phyloP scores from a whole-genome alignment of 75 land plant genomes.

The Picea sitchensis region DNA sequence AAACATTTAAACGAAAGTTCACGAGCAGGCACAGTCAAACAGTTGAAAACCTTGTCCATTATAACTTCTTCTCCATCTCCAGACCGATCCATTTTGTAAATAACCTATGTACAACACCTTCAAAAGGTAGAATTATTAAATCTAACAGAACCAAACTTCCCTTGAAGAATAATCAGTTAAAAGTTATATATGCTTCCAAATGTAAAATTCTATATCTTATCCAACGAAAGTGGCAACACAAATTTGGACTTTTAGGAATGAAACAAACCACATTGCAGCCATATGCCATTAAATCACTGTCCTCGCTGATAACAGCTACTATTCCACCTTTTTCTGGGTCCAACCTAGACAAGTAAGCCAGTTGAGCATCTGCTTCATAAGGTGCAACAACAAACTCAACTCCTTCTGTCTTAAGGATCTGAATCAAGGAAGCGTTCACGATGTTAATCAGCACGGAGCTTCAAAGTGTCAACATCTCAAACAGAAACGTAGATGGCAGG shows the following conservation, averaged over 20 bases:
- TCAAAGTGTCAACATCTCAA: not conserved
- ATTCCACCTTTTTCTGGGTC: slow-evolving; percentile 60
- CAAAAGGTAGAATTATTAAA: slow-evolving; percentile 1
- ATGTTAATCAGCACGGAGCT: not conserved
- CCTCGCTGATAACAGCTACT: slow-evolving; percentile 82
- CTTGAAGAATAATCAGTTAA: not conserved
- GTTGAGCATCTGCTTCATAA: slow-evolving; percentile 94
- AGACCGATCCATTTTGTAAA: slow-evolving; percentile 84
- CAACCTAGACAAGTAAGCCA: slow-evolving; percentile 63
- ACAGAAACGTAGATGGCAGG: not conserved
- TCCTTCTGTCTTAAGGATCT: slow-evolving; percentile 62
- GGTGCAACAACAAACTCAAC: slow-evolving; percentile 87
- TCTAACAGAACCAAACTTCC: not conserved
- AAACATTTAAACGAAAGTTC: slow-evolving; percentile 42
- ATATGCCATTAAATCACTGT: slow-evolving; percentile 86
- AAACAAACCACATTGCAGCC: slow-evolving; percentile 48
- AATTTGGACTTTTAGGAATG: not conserved
- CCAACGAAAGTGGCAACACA: not conserved
- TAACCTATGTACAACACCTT: slow-evolving; percentile 34
- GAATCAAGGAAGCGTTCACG: slow-evolving; percentile 11
- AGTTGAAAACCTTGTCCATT: slow-evolving; percentile 39
- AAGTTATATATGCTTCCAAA: not conserved
- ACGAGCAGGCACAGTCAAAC: not conserved
- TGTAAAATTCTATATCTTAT: not conserved
- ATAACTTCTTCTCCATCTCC: slow-evolving; percentile 82